Base-by-base conservation (phyloP, 192 early-diverging fungal genomes). In the Backusella macrospora region DNA sequence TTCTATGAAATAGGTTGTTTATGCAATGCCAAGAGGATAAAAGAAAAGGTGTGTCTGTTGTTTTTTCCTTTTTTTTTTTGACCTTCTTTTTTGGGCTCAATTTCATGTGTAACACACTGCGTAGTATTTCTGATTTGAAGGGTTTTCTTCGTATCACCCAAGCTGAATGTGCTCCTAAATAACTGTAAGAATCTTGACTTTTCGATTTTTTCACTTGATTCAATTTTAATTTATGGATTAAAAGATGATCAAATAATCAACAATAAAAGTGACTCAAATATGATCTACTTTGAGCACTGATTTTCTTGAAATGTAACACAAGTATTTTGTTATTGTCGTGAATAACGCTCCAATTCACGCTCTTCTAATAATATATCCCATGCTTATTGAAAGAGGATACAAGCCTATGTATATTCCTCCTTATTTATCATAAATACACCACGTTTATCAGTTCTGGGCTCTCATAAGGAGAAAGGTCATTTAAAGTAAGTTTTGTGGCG, bases 141-240 rank as follows among this genome's bases (percentile, higher is more conserved):
- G 10, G 65, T 21, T 38, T 73, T 72, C 14, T 16, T 29, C 1
- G 59, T 64, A 69, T 71, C 62, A 6, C 43, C 63, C 63, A 80
- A 37, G 65, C 64, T 40, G 48, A 26, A 72, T 75, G 74, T 15
- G 68, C 18, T 13, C 78, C 78, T 26, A 80, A 39, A 63, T 80
- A 80, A 37, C 78, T 80, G 46, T 68, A 80, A 40, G 71, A 64
- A 73, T 77, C 69, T 10, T 59, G 29, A 10, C 2, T 37, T 6
- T 44, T 23, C 23, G 39, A 38, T 14, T 55, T 18, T 1, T 72
- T 68, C 15, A 34, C 49, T 42, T 74, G 65, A 18, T 80, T 67
- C 6, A 80, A 21, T 39, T 74, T 15, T 34, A 80, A 63, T 69
- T 76, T 75, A 45, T 74, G 65, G 45, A 74, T 76, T 55, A 80